These are phyloP conservation scores for Salix dunnii DNA, from an alignment of 345 rosid species.

Conservation along the genomic window DNA sequence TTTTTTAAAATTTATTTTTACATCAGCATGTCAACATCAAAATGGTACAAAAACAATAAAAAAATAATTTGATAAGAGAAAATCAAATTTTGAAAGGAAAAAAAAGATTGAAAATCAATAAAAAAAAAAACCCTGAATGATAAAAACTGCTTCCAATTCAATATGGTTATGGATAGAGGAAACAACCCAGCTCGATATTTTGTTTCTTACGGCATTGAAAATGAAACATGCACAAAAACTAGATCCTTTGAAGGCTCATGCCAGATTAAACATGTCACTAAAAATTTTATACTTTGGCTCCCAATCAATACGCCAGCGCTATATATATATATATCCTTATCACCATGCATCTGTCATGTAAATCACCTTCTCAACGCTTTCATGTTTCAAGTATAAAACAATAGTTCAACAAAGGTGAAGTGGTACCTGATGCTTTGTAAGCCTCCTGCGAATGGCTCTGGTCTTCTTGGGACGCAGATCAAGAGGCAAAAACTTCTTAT, in stretches of 20 bases:
- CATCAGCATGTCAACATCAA: too few species aligned
- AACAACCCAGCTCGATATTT: not conserved
- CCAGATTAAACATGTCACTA: not conserved
- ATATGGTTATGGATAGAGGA: too few species aligned
- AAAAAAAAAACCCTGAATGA: too few species aligned
- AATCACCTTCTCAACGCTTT: not conserved
- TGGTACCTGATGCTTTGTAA: slow-evolving; percentile 83
- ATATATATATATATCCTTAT: not conserved
- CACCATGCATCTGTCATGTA: not conserved
- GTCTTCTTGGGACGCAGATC: slow-evolving; percentile 98
- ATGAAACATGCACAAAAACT: not conserved
- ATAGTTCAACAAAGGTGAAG: not conserved
- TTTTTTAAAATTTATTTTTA: too few species aligned
- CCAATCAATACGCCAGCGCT: not conserved
- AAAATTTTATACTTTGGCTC: not conserved
- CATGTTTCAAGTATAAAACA: not conserved
- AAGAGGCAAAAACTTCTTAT: slow-evolving; percentile 75
- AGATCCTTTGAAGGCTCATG: not conserved
- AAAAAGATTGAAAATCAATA: too few species aligned
- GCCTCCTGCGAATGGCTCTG: slow-evolving; percentile 84
- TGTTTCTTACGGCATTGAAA: not conserved
- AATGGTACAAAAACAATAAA: too few species aligned
- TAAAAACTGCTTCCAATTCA: too few species aligned
- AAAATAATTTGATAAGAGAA: too few species aligned
- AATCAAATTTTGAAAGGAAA: too few species aligned